phyloP scores from a whole-genome alignment of 805 yeast genomes.

The Pichia exigua region DNA sequence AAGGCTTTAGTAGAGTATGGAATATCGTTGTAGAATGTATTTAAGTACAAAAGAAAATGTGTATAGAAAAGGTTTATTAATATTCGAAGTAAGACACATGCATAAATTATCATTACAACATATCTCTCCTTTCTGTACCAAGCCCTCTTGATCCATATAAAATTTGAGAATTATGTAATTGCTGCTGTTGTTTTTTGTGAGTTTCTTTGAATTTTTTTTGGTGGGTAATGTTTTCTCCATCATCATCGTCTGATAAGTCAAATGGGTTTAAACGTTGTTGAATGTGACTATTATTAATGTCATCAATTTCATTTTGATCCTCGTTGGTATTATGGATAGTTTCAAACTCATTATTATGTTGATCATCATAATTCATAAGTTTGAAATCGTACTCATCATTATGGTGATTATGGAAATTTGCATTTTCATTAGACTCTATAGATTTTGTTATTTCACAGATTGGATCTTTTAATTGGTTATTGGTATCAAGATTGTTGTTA shows the following conservation, averaged over 20 bases:
- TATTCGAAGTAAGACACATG: not conserved
- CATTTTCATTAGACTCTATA: not conserved
- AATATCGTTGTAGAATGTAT: not conserved
- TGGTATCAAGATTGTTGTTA: not conserved
- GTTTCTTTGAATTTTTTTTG: not conserved
- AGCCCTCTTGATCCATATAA: constrained; percentile 6
- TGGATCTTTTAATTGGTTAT: not conserved
- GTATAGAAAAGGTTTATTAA: not conserved
- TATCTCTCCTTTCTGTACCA: not conserved
- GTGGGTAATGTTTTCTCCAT: not conserved
- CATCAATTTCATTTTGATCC: not conserved
- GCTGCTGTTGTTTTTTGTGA: not conserved
- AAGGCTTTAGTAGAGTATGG: not conserved
- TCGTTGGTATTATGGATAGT: too few species aligned
- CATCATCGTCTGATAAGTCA: not conserved
- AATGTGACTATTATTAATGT: not conserved
- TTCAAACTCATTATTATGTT: not conserved
- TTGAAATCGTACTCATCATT: not conserved
- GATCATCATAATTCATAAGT: not conserved
- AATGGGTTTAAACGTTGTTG: not conserved
- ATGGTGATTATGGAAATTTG: not conserved
- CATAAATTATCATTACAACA: not conserved
- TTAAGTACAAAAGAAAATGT: not conserved
- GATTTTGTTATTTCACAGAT: too few species aligned
- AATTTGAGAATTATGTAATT: not conserved